Conservation (phyloP, 2,329 filamentous ascomycete species). For the Alternaria hordeiaustralica region DNA sequence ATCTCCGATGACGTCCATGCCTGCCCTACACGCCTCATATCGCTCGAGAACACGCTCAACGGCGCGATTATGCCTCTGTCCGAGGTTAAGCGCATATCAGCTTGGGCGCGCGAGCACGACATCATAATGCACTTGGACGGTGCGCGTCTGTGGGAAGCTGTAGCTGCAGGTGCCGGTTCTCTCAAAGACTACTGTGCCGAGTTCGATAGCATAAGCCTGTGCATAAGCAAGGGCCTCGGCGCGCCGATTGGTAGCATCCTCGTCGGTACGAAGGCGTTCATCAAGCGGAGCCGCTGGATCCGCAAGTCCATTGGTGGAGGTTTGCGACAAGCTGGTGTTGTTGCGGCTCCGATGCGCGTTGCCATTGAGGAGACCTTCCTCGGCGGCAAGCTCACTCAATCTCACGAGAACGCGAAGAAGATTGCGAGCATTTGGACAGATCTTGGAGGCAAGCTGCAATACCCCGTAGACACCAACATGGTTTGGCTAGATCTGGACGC, state of each 20-base stretch:
- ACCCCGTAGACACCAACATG: constrained; percentile 90
- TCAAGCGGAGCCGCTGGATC: constrained; percentile 75
- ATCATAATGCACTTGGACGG: constrained; percentile 81
- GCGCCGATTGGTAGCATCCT: constrained; percentile 81
- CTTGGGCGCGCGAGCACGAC: constrained; percentile 67
- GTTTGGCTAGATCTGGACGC: constrained; percentile 79
- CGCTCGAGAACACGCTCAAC: constrained; percentile 83
- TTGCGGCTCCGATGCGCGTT: constrained; percentile 76
- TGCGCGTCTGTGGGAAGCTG: constrained; percentile 82
- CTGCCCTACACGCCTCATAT: constrained; percentile 81
- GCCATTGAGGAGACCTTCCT: constrained; percentile 82
- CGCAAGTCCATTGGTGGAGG: constrained; percentile 83
- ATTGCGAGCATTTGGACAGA: constrained; percentile 71
- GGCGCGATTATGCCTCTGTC: constrained; percentile 79
- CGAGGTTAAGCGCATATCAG: constrained; percentile 72
- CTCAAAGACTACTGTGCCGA: constrained; percentile 70
- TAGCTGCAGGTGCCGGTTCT: constrained; percentile 70
- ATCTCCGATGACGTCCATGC: constrained; percentile 75
- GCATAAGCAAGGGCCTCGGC: constrained; percentile 83
- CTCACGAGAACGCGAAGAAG: constrained; percentile 68
- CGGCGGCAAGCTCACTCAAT: constrained; percentile 65
- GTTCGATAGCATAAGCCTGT: constrained; percentile 78
- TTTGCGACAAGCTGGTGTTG: constrained; percentile 75
- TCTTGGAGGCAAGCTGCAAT: constrained; percentile 70
- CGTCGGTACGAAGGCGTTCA: constrained; percentile 63